A percentile compares a stretch with the other conserved stretches of the same genome.
phyloP scores from a whole-genome alignment of 1,139 yeast species.

The Meyerozyma smithsonii region DNA sequence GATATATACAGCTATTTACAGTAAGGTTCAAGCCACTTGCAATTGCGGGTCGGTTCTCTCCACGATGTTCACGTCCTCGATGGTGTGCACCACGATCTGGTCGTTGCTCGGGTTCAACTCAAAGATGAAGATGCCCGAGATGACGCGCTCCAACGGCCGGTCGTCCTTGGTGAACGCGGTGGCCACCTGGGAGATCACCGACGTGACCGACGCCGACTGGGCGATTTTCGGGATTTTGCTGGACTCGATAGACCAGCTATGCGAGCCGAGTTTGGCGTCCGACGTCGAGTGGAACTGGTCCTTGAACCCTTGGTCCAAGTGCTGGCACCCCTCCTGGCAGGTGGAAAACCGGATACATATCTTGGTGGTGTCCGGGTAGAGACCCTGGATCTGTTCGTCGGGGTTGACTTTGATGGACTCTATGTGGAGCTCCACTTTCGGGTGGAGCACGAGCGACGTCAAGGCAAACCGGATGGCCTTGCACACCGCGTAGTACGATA shows the following conservation, averaged over 20 bases:
- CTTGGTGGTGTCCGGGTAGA: conserved; percentile 45
- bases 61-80: conserved; percentile 69
- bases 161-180: conserved; percentile 28
- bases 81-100: conserved; percentile 62
- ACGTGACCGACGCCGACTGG: conserved; percentile 17
- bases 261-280: conserved; percentile 35
- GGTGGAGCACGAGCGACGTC: conserved; percentile 50
- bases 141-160: conserved; percentile 40
- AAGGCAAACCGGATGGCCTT: conserved; percentile 52
- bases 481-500: conserved; percentile 50
- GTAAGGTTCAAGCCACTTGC: conserved; percentile 1
- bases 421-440: conserved; percentile 47
- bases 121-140: conserved; percentile 72
- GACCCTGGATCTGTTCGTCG: conserved; percentile 22
- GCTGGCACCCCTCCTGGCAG: conserved; percentile 48
- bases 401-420: conserved; percentile 31
- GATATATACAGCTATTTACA: conserved; percentile 2
- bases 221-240: conserved; percentile 9
- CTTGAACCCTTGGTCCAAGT: conserved; percentile 21
- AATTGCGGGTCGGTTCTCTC: conserved; percentile 35
- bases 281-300: conserved; percentile 26
- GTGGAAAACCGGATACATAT: conserved; percentile 60
- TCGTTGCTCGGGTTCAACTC: conserved; percentile 61
- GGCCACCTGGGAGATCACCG: conserved; percentile 23
- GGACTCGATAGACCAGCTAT: conserved; percentile 37